Evolutionary conservation across 192 early-diverging fungal genomes (phyloP).

Genomic region (Backusella tarrabulga): DNA sequence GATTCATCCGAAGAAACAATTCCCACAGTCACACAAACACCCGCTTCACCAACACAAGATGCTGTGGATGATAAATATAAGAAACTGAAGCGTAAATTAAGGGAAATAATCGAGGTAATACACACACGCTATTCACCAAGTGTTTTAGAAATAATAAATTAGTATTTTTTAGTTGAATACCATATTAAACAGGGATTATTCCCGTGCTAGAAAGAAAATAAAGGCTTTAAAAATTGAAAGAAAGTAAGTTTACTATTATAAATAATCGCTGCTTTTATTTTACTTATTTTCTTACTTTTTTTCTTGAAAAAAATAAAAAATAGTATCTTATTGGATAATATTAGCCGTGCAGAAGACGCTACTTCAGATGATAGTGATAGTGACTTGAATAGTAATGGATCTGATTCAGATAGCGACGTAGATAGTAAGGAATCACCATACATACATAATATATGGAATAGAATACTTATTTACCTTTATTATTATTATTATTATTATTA

Average conservation of each 20-base stretch:
- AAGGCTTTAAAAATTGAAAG: conserved; percentile 24
- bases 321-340: conserved; percentile 32
- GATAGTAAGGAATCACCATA: background rate
- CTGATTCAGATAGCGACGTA: conserved; percentile 16
- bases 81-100: conserved; percentile 42
- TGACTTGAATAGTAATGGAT: conserved; percentile 19
- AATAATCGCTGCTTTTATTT: background rate
- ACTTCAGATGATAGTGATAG: conserved; percentile 26
- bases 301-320: background rate
- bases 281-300: background rate
- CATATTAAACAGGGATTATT: conserved; percentile 22
- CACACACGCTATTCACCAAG: background rate
- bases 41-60: conserved; percentile 8
- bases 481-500: background rate
- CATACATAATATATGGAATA: no score
- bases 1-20: background rate
- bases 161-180: conserved; percentile 11
- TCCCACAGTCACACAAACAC: conserved; percentile 5
- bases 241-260: conserved; percentile 15
- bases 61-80: conserved; percentile 43
- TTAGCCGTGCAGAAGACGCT: conserved; percentile 14
- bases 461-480: background rate
- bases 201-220: conserved; percentile 24
- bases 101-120: conserved; percentile 44
- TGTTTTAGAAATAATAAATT: background rate